These are phyloP conservation scores for Scheffersomyces insectosa DNA, from an alignment of 1,139 yeast species.

Conservation along the genomic window DNA sequence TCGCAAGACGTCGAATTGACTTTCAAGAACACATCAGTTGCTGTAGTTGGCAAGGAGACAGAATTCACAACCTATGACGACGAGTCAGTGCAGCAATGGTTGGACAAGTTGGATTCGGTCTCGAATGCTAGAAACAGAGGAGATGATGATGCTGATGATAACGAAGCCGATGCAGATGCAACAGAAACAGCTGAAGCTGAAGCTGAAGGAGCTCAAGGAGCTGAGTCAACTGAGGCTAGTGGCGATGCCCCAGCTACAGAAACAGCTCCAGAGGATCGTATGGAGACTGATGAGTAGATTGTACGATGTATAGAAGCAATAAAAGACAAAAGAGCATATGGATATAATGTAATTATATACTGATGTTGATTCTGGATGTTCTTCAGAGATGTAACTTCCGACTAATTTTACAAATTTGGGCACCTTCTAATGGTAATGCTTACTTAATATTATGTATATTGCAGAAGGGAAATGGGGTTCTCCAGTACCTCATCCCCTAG, in stretches of 20 bases:
- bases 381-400: too few species aligned
- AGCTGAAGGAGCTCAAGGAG: conserved; percentile 15
- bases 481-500: too few species aligned
- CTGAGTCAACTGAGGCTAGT: conserved; percentile 13
- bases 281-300: conserved; percentile 54
- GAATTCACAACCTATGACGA: conserved; percentile 81
- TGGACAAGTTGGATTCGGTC: conserved; percentile 64
- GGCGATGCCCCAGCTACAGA: conserved; percentile 13
- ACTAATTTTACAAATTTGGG: too few species aligned
- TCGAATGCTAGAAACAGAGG: conserved; percentile 51
- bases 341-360: too few species aligned
- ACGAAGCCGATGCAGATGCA: conserved; percentile 26
- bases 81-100: conserved; percentile 80
- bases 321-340: too few species aligned
- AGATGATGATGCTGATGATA: conserved; percentile 41
- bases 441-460: not conserved
- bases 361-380: too few species aligned
- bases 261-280: conserved; percentile 36
- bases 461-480: not conserved
- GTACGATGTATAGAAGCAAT: not conserved
- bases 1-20: conserved; percentile 93
- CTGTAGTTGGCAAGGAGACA: conserved; percentile 81
- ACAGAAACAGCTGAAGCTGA: conserved; percentile 10
- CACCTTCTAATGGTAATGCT: too few species aligned
- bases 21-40: conserved; percentile 81